Percentiles rank a stretch among this genome's conserved stretches.
Conservation (phyloP, 2,329 filamentous ascomycete genomes). For the Botryosphaeria agaves region DNA sequence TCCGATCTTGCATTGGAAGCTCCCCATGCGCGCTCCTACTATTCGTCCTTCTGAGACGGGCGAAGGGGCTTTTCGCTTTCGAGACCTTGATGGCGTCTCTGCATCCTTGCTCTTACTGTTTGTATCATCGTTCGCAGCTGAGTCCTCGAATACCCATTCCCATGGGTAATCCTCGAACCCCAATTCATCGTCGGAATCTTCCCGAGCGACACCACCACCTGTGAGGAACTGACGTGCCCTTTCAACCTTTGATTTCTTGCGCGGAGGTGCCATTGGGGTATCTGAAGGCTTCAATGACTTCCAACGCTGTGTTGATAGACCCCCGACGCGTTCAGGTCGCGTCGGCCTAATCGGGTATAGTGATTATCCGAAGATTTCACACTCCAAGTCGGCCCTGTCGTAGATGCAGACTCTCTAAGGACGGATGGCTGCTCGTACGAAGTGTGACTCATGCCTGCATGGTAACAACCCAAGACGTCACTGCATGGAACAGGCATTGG, state of each 20-base stretch:
- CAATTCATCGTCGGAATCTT: conserved; percentile 81
- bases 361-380: too few relatives aligned
- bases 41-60: conserved; percentile 32
- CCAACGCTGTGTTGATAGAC: background rate
- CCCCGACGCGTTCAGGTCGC: background rate
- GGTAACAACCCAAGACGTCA: too few relatives aligned
- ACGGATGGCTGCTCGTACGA: too few relatives aligned
- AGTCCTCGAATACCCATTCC: conserved; percentile 40
- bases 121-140: conserved; percentile 12
- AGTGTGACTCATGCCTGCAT: too few relatives aligned
- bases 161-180: conserved; percentile 31
- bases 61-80: conserved; percentile 13
- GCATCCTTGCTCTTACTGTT: conserved; percentile 5
- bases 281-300: background rate
- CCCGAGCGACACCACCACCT: conserved; percentile 46
- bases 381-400: too few relatives aligned
- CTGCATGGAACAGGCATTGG: too few relatives aligned
- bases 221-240: conserved; percentile 33
- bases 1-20: conserved; percentile 63
- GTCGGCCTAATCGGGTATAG: background rate
- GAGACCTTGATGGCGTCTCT: conserved; percentile 9
- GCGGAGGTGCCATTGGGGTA: background rate
- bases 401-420: too few relatives aligned
- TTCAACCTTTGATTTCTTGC: conserved; percentile 21
- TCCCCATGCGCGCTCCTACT: conserved; percentile 65